Percentiles rank a stretch among this genome's conserved stretches.
These are phyloP conservation scores for Fomitiporia mediterranea DNA, from an alignment of 1,284 basidiomycete genomes.

Conservation along the genomic window DNA sequence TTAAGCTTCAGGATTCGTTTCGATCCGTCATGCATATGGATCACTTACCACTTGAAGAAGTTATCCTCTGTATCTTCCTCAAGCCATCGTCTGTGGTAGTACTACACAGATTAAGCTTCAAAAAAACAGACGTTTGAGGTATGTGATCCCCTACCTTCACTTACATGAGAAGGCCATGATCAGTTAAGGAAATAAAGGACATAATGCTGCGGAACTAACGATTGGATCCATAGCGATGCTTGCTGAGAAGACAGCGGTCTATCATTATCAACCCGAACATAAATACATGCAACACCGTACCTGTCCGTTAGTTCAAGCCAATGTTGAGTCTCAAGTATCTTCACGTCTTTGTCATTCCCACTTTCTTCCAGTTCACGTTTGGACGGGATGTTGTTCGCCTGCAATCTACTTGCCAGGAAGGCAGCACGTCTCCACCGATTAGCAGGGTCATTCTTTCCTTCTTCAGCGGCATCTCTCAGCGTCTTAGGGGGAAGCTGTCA, in stretches of 20 bases:
- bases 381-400: constrained; percentile 40
- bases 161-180: constrained; percentile 21
- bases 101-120: constrained; percentile 34
- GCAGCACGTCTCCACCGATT: constrained; percentile 45
- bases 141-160: constrained; percentile 32
- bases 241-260: constrained; percentile 32
- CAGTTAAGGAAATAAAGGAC: constrained; percentile 4
- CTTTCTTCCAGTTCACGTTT: constrained; percentile 16
- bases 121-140: not conserved
- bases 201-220: constrained; percentile 33
- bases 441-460: constrained; percentile 40
- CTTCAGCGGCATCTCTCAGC: constrained; percentile 36
- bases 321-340: constrained; percentile 53
- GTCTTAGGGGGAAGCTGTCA: constrained; percentile 30
- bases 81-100: constrained; percentile 61
- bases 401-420: constrained; percentile 39
- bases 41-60: constrained; percentile 60
- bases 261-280: not conserved
- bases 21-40: not conserved
- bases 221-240: constrained; percentile 67
- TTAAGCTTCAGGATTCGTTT: not conserved
- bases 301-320: constrained; percentile 66
- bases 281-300: constrained; percentile 29
- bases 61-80: constrained; percentile 60
- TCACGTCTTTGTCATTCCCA: constrained; percentile 33